These are phyloP conservation scores for Zostera marina DNA, from an alignment of 116 monocot genomes.

Conservation along the genomic window DNA sequence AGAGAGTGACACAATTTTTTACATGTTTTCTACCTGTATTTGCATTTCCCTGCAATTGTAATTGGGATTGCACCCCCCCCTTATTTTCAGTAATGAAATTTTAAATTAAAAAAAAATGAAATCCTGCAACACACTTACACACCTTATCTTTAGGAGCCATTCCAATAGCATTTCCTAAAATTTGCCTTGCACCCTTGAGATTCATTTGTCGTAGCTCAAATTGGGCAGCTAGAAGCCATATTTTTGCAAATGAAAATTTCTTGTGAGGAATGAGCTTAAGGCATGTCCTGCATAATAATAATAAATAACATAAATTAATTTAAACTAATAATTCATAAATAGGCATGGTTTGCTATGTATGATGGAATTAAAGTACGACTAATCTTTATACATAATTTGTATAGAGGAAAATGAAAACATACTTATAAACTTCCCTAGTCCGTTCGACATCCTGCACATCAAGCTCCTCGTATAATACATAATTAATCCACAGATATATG, in stretches of 20 bases:
- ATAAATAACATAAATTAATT: no score
- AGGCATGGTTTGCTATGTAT: no score
- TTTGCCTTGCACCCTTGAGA: conserved; percentile 54
- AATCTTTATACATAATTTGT: no score
- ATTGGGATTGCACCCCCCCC: no score
- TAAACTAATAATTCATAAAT: no score
- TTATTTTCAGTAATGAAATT: no score
- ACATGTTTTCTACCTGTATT: no score
- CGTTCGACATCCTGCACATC: conserved; percentile 60
- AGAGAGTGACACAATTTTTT: neutral
- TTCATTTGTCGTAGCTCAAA: conserved; percentile 85
- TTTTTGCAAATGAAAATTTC: conserved; percentile 89
- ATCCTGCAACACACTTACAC: conserved; percentile 17
- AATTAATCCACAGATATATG: conserved; percentile 92
- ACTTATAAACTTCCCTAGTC: conserved; percentile 79
- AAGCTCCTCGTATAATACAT: conserved; percentile 81
- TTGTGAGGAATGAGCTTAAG: conserved; percentile 88
- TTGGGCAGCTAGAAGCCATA: conserved; percentile 85
- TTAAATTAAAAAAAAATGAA: no score
- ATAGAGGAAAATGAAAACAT: neutral
- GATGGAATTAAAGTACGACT: no score
- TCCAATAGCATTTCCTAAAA: conserved; percentile 85
- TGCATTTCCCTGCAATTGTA: no score
- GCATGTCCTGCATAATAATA: conserved; percentile 62
- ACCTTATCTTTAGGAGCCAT: conserved; percentile 96